Evolutionary conservation across 73 alveolate species (phyloP).

Genomic region (Paramecium biaurelia): DNA sequence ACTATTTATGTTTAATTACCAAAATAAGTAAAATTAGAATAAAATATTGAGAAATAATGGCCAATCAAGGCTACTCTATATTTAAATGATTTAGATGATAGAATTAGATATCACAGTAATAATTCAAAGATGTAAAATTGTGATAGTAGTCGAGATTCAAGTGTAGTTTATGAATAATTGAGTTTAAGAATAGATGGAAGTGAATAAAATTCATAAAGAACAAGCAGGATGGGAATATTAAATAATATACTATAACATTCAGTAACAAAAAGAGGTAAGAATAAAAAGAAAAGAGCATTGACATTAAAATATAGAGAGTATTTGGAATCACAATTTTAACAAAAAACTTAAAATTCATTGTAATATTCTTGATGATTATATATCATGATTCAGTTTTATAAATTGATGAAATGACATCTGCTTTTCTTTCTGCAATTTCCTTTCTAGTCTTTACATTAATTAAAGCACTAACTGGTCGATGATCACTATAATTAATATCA

Average conservation of each 20-base stretch:
- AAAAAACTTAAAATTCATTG: background rate
- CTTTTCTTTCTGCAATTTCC: background rate
- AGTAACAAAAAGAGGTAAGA: background rate
- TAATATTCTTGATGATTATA: constrained; percentile 10
- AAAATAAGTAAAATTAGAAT: background rate
- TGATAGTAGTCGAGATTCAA: background rate
- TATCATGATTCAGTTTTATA: background rate
- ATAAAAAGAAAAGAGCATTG: constrained; percentile 2
- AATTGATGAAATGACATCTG: background rate
- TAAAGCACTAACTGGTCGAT: constrained; percentile 34
- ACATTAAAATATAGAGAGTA: background rate
- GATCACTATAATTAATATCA: constrained; percentile 28
- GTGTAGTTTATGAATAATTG: background rate
- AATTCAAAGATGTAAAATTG: background rate
- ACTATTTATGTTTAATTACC: background rate
- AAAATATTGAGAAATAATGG: background rate
- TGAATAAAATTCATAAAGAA: background rate
- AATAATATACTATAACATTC: background rate
- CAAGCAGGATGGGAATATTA: background rate
- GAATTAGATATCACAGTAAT: background rate
- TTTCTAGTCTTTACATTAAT: background rate
- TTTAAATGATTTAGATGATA: constrained; percentile 44
- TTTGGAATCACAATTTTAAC: background rate
- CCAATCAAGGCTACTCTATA: constrained; percentile 18
- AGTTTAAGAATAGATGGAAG: background rate